These are phyloP conservation scores for Calonectria leucothoes DNA, from an alignment of 2,329 filamentous ascomycete genomes.

Conservation along the genomic window DNA sequence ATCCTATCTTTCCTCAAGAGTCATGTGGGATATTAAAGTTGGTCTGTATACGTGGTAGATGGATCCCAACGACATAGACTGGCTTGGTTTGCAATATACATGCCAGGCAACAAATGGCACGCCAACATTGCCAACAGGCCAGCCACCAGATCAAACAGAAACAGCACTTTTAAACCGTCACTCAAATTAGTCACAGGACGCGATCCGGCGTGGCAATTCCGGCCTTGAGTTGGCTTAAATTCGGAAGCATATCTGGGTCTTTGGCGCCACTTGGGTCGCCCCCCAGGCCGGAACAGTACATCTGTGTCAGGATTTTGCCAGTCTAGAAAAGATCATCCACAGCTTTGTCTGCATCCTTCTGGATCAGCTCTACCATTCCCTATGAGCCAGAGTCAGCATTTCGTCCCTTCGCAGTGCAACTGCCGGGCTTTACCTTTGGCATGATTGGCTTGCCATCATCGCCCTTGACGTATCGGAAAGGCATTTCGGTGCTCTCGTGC, in stretches of 20 bases:
- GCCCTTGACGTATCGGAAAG: constrained; percentile 91
- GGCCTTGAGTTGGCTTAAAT: not conserved
- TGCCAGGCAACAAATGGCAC: not conserved
- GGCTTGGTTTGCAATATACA: not conserved
- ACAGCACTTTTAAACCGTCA: not conserved
- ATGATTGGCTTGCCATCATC: constrained; percentile 84
- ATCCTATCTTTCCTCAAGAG: not conserved
- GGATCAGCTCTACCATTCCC: constrained; percentile 96
- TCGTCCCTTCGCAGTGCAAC: not conserved
- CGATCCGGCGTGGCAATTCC: too few relatives aligned
- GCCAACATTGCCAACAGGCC: not conserved
- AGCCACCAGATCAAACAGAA: not conserved
- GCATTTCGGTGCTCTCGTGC: constrained; percentile 96
- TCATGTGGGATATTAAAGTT: not conserved
- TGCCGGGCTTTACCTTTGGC: constrained; percentile 76
- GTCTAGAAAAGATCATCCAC: constrained; percentile 83
- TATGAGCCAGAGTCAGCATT: constrained; percentile 51
- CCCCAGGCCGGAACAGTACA: not conserved
- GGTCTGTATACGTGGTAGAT: not conserved
- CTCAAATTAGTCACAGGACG: not conserved
- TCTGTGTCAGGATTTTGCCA: not conserved
- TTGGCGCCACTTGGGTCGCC: not conserved
- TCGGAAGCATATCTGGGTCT: not conserved
- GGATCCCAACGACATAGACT: not conserved
- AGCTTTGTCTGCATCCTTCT: constrained; percentile 91